Conservation (phyloP, 495 filamentous ascomycete species). For the Penicillium angulare region DNA sequence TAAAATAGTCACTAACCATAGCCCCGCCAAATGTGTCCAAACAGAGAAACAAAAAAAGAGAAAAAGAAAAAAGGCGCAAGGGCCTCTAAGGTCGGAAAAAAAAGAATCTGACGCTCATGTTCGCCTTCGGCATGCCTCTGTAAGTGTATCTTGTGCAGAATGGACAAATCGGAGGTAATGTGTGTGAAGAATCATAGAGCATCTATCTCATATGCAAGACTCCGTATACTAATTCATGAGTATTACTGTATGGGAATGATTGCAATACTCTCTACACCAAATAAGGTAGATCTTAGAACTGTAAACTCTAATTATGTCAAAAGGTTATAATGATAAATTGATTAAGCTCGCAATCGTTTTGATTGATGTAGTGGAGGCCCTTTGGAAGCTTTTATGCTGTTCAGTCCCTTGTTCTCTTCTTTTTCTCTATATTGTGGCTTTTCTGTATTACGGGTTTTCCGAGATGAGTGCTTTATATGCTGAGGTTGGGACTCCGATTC, state of each 20-base stretch:
- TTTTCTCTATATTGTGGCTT: constrained; percentile 2
- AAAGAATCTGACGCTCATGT: constrained; percentile 12
- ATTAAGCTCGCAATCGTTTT: constrained; percentile 9
- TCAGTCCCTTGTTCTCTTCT: neutral
- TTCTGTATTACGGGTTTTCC: neutral
- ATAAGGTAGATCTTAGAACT: no score
- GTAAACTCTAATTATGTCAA: neutral
- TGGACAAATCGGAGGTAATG: neutral
- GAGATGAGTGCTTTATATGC: constrained; percentile 13
- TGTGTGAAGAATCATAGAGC: neutral
- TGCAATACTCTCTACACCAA: no score
- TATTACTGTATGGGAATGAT: no score
- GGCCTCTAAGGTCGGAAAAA: neutral
- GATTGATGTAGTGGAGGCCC: constrained; percentile 8
- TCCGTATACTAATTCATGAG: no score
- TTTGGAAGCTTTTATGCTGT: constrained; percentile 4
- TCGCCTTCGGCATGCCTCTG: constrained; percentile 11
- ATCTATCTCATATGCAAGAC: no score
- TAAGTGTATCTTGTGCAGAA: constrained; percentile 13
- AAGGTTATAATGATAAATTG: constrained; percentile 1
- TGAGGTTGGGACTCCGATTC: constrained; percentile 5
- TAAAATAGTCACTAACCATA: constrained; percentile 13
- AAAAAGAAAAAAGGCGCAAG: neutral
- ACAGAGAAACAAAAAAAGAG: constrained; percentile 1
- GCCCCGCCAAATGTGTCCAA: constrained; percentile 6